Base-by-base conservation (phyloP, 2,329 filamentous ascomycete species). In the Xylariaceae sp. region DNA sequence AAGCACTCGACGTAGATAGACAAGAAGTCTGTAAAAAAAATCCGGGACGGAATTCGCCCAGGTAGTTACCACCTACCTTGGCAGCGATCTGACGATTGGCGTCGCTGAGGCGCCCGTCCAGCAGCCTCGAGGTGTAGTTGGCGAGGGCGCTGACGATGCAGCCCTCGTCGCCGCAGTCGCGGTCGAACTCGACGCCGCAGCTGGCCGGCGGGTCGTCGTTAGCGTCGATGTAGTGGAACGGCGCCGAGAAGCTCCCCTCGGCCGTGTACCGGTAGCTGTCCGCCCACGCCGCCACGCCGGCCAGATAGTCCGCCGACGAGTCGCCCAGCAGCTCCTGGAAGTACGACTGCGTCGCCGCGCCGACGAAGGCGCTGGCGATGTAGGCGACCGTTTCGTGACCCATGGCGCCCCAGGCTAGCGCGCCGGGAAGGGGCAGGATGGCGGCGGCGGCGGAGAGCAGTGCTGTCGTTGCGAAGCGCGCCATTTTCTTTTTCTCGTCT, bases 121-220 rank as follows among this genome's bases (percentile, higher is more conserved):
- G 60, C 18, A 73, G 48, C 19, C 67, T 69, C 3, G 53, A 58
- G 1, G 71, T 74, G 48, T 73, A 75, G 57, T 75, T 77, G 62
- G 73, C 68, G 12, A 77, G 74, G 3, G 84, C 82, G 56, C 74
- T 82, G 52, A 89, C 79, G 44, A 89, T 77, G 73, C 86, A 89
- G n/a, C 85, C 85, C 10, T 73, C 75, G 9, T 72, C 73, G 59
- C 83, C 82, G 75, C 86, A 89, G 73, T 89, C 86, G 51, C 86
- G 81, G 20, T 77, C 73, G 55, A 80, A 79, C 64, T 83, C 78
- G 60, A 89, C 80, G 57, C 77, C 77, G 74, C 86, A 89, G 44
- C 71, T 75, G 16, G 66, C 65, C 1, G 86, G 86, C 52, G 86
- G 86, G 63, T 74, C 71, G 72, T 89, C 86, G 65, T 87, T 80